Conservation (phyloP, 2,329 filamentous ascomycete species). For the Cryoendolithus antarcticus region DNA sequence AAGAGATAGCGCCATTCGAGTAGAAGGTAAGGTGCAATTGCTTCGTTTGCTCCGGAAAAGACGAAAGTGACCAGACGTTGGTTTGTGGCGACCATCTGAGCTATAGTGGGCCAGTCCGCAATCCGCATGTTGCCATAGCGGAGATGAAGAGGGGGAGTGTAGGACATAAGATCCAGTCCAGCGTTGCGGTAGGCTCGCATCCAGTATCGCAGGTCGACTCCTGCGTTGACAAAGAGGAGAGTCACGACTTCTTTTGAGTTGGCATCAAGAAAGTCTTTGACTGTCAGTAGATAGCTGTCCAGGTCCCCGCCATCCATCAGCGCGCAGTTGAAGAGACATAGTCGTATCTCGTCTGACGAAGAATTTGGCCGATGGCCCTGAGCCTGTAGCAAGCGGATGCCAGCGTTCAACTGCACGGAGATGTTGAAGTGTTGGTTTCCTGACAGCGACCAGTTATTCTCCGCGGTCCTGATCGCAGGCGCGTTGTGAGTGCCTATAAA, state of each 20-base stretch:
- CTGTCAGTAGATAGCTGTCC: constrained; percentile 38
- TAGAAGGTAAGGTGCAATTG: constrained; percentile 29
- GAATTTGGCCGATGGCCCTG: constrained; percentile 47
- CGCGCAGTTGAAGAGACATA: constrained; percentile 54
- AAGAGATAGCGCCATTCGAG: constrained; percentile 29
- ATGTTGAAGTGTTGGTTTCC: constrained; percentile 44
- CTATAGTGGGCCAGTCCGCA: constrained; percentile 31
- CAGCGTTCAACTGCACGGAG: constrained; percentile 45
- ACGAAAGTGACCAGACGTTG: constrained; percentile 33
- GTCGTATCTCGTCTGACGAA: constrained; percentile 31
- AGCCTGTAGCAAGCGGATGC: constrained; percentile 52
- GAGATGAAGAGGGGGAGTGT: constrained; percentile 20
- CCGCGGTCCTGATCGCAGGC: constrained; percentile 39
- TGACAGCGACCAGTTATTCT: constrained; percentile 20
- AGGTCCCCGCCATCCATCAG: constrained; percentile 42
- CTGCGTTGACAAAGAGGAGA: constrained; percentile 19
- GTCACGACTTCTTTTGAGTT: constrained; percentile 17
- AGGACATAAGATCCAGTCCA: constrained; percentile 35
- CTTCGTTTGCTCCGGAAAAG: constrained; percentile 29
- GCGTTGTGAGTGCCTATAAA: constrained; percentile 55
- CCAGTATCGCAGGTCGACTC: constrained; percentile 34
- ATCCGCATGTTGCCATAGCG: constrained; percentile 17
- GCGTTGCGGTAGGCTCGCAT: constrained; percentile 39
- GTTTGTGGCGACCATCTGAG: constrained; percentile 27
- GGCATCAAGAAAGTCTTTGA: constrained; percentile 48